Evolutionary conservation across 306 rosid species (phyloP).

Genomic region (Cyamopsis tetragonoloba): DNA sequence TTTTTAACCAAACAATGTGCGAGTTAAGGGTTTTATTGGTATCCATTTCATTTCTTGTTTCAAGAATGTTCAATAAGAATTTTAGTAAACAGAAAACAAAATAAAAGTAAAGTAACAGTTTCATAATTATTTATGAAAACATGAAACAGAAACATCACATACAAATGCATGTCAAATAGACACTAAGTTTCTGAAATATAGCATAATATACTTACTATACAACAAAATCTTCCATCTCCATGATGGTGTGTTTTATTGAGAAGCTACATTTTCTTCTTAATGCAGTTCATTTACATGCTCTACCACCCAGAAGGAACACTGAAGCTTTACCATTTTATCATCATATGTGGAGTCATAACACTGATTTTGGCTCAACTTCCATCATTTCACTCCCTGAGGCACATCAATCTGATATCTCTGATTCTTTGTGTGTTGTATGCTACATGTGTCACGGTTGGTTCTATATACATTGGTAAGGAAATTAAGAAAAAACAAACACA

Average conservation of each 20-base stretch:
- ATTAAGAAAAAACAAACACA: background rate
- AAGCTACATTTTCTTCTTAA: slow-evolving; percentile 12
- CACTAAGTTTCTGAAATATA: too few species aligned
- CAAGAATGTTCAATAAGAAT: too few species aligned
- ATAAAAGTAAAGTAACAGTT: too few species aligned
- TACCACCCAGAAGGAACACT: slow-evolving; percentile 57
- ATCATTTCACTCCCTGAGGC: slow-evolving; percentile 80
- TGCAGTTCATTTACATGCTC: slow-evolving; percentile 66
- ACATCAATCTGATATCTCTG: slow-evolving; percentile 65
- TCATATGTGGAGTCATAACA: slow-evolving; percentile 49
- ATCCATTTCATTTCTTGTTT: too few species aligned
- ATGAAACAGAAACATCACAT: too few species aligned
- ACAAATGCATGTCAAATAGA: too few species aligned
- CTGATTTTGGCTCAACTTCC: slow-evolving; percentile 73
- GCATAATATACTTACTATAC: too few species aligned
- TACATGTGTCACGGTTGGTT: slow-evolving; percentile 48
- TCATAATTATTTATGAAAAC: too few species aligned
- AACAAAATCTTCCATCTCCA: background rate
- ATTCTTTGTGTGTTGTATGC: slow-evolving; percentile 50
- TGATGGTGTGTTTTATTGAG: background rate
- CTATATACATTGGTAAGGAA: slow-evolving; percentile 56
- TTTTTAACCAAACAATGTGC: too few species aligned
- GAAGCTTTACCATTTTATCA: slow-evolving; percentile 61
- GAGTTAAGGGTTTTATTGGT: too few species aligned
- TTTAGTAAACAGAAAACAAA: too few species aligned